A percentile compares a stretch with the other conserved stretches of the same genome.
Evolutionary conservation across 2,329 filamentous ascomycete genomes (phyloP).

Genomic region (Sporothrix mexicana): DNA sequence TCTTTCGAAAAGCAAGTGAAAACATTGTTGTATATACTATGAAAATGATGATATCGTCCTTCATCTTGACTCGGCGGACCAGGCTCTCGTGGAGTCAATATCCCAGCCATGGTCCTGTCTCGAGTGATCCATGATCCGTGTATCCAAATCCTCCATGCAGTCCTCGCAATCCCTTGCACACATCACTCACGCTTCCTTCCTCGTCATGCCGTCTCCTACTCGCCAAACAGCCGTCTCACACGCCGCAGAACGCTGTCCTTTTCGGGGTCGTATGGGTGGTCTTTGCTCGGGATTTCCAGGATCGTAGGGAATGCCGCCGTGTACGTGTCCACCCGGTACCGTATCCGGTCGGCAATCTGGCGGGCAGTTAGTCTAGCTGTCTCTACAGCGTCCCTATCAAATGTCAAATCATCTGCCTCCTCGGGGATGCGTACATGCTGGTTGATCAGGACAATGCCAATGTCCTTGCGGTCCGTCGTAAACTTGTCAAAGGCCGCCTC

Average conservation of each 20-base stretch:
- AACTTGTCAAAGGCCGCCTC: conserved; percentile 90
- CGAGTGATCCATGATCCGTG: not conserved
- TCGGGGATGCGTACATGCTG: conserved; percentile 96
- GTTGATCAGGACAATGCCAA: conserved; percentile 95
- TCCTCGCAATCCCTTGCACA: not conserved
- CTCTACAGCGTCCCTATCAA: not conserved
- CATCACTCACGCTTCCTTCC: not conserved
- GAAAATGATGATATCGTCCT: conserved; percentile 4
- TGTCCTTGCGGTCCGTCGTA: conserved; percentile 89
- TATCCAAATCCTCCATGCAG: not conserved
- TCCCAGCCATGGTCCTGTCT: not conserved
- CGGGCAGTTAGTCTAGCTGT: conserved; percentile 14
- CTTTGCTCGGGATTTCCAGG: conserved; percentile 97
- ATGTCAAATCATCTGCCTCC: not conserved
- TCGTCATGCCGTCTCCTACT: conserved; percentile 54
- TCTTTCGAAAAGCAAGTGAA: not conserved
- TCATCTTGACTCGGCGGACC: not conserved
- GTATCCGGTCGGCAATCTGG: conserved; percentile 91
- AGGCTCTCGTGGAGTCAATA: not conserved
- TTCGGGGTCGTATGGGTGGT: conserved; percentile 97
- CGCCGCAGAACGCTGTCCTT: conserved; percentile 96
- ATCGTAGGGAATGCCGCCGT: conserved; percentile 95
- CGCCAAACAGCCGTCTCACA: conserved; percentile 71
- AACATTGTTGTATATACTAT: not conserved
- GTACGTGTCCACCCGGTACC: conserved; percentile 87